Base-by-base conservation (phyloP, 2,329 filamentous ascomycete genomes). In the Penicillium glabrum region DNA sequence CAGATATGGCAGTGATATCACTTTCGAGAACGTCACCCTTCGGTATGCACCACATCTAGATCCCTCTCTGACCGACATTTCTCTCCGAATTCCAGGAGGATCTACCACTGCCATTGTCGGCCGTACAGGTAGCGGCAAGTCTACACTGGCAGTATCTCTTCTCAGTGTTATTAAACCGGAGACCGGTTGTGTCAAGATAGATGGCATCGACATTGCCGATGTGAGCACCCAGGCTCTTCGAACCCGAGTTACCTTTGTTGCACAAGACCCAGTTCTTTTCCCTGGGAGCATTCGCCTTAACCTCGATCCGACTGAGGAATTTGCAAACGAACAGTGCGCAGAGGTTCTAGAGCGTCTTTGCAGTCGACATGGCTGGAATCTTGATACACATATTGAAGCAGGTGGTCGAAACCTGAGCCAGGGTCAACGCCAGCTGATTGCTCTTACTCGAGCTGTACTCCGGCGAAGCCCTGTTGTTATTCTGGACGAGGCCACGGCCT, bases 51-150 rank as follows among this genome's bases (percentile, higher is more conserved):
- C 89, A 1, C 84, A 89, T 57, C 83, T 96, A 0, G 89, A 92
- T 0, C 87, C 89, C 0, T 89, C 91, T 0, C 75, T 96, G 1
- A 77, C 80, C 8, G 79, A 87, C 45, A 80, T 96, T 27, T 86
- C 84, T 0, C 86, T 96, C 59, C 67, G 80, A 1, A 91, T 96
- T 51, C 89, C 89, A 1, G 89, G 88, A 0, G 90, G 91, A 1
- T 88, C 89, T 53, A 88, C 89, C 50, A 90, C 90, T 1, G 91
- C 90, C 0, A 82, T 96, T 21, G 89, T 93, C 11, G 91, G 91
- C 2, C 85, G 91, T 10, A 96, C 91, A 0, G 76, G 89, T 0
- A 91, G 89, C 5, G 91, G 91, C 3, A 96, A 96, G 73, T 91
- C 88, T 50, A 96, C 91, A 0, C 82, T 93, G 1, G 85, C 86